Evolutionary conservation across 179 eudicot species (phyloP).

Genomic region (Beta lomatogona): DNA sequence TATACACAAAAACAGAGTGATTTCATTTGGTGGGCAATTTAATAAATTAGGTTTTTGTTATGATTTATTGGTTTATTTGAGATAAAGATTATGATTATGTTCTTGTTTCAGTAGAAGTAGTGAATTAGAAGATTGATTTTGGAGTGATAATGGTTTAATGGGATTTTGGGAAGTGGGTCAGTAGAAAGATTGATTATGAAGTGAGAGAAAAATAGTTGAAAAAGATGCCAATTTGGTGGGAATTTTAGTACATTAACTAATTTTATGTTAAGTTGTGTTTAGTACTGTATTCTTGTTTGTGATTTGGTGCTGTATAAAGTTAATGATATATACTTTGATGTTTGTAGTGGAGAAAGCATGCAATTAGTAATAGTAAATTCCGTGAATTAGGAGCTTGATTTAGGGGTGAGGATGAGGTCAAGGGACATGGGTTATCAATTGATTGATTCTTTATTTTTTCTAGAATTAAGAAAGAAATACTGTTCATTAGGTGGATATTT

Average conservation of each 20-base stretch:
- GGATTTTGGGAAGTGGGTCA: neutral
- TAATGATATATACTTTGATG: conserved; percentile 1
- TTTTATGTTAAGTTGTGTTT: neutral
- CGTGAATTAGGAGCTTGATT: conserved; percentile 18
- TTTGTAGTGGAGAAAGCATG: conserved; percentile 6
- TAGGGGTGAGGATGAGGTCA: conserved; percentile 8
- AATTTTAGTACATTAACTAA: neutral
- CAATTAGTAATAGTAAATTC: neutral
- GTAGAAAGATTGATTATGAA: neutral
- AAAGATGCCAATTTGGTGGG: conserved; percentile 17
- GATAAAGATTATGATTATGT: neutral
- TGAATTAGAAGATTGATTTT: conserved; percentile 12
- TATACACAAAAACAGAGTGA: neutral
- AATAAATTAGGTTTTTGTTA: neutral
- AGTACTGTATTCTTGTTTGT: neutral
- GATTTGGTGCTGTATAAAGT: conserved; percentile 11
- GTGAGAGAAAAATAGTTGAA: neutral
- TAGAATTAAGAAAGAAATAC: neutral
- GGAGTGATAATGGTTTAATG: neutral
- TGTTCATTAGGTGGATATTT: conserved; percentile 1
- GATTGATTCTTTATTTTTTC: neutral
- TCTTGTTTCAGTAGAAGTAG: neutral
- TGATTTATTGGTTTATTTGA: neutral
- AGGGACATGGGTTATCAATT: neutral
- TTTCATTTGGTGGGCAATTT: neutral